Percentiles rank a stretch among this genome's conserved stretches.
Evolutionary conservation across 2,329 filamentous ascomycete species (phyloP).

Genomic region (Sordariomycetes sp.): DNA sequence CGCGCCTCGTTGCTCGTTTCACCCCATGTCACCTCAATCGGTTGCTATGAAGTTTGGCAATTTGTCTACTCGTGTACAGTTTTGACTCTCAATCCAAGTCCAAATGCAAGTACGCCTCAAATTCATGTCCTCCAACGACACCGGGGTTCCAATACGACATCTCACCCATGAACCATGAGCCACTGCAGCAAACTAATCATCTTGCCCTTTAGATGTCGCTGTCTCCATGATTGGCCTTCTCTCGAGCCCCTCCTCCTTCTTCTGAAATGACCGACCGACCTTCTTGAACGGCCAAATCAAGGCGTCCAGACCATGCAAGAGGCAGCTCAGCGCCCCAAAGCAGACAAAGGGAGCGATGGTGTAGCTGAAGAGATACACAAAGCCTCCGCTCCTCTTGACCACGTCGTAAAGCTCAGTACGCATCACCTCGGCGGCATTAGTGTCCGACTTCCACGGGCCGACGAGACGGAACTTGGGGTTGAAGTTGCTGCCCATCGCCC

Average conservation of each 20-base stretch:
- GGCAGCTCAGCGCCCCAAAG: constrained; percentile 22
- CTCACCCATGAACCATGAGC: not conserved
- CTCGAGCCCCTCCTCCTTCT: not conserved
- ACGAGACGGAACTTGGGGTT: constrained; percentile 38
- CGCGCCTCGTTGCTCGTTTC: too few relatives aligned
- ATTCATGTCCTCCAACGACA: not conserved
- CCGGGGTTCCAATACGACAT: not conserved
- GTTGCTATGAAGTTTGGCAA: too few relatives aligned
- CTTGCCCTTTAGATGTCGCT: too few relatives aligned
- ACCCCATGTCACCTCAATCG: too few relatives aligned
- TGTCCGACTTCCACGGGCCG: constrained; percentile 31
- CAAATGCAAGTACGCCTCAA: not conserved
- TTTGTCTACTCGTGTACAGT: too few relatives aligned
- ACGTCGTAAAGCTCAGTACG: constrained; percentile 29
- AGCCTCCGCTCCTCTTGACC: constrained; percentile 24
- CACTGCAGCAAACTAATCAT: not conserved
- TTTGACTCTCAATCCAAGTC: not conserved
- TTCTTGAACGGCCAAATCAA: not conserved
- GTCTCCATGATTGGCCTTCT: too few relatives aligned
- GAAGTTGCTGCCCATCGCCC: constrained; percentile 40
- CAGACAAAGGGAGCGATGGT: constrained; percentile 23
- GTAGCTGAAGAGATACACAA: constrained; percentile 24
- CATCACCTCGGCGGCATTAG: constrained; percentile 26
- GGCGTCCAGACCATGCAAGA: constrained; percentile 10
- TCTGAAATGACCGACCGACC: not conserved